Evolutionary conservation across 768 basidiomycete species (phyloP), one percentile per base, ranked within the genome.

Genomic region (Termitomyces bulborhizus): DNA sequence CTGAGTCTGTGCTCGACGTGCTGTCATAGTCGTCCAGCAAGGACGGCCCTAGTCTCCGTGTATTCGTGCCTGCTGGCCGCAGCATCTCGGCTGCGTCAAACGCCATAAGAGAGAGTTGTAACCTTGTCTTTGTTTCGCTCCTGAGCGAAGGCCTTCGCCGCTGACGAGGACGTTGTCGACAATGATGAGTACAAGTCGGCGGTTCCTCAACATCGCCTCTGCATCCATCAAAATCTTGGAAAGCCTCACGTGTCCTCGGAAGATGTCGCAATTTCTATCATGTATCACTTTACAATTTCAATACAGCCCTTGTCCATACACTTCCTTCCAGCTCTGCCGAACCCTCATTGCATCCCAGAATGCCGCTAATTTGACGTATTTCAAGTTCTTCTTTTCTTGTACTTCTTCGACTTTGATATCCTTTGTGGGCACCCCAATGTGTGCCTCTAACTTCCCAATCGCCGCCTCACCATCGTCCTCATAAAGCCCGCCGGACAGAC

Each of bases 341-440:
- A 77, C 75, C 61, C 77, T 76, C 66, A 89, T 73, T 3, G 73
- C 75, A 58, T 86, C 82, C 89, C 91, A 94, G 66, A 90, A 90
- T 32, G 72, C 76, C 1, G 71, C 78, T n/a, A 93, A 53, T 68
- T 85, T 90, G 55, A 69, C 76, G 41, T 62, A 63, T n/a, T 61
- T 60, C 53, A 31, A 6, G 29, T 46, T 43, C 6, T 46, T 43
- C 6, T 57, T 50, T 51, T 60, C 62, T 64, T 67, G 62, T 56
- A 66, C 62, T 15, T 69, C 66, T 46, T 44, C 57, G 15, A 65
- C 60, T 59, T 68, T 63, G 54, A 71, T 75, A 51, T 80, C 79
- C 59, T 74, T 75, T 3, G 75, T 69, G 16, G 84, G 63, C 41
- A 47, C 56, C 1, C 80, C 82, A 48, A 84, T 68, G 53, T 77